These are phyloP conservation scores for Sequoia sempervirens DNA, from an alignment of 75 land plant genomes.

Conservation along the genomic window DNA sequence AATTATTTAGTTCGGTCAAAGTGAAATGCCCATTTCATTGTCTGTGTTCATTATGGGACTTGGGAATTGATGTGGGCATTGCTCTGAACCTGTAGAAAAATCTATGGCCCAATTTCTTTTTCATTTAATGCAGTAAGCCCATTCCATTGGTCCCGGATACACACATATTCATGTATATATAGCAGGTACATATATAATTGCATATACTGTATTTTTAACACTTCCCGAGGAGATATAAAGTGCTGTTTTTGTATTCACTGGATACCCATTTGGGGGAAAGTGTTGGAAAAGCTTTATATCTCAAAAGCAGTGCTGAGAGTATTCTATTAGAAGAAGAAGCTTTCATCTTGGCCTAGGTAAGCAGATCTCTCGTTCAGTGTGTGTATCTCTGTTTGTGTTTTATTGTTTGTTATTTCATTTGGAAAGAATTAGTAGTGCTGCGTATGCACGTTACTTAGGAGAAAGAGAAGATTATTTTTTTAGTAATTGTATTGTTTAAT, in stretches of 20 bases:
- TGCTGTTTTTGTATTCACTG: neutral
- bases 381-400: conserved; percentile 9
- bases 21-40: neutral
- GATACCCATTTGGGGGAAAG: neutral
- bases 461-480: neutral
- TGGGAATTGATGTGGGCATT: neutral
- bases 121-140: neutral
- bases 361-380: conserved; percentile 10
- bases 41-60: neutral
- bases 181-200: neutral
- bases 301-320: neutral
- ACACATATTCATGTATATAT: neutral
- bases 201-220: neutral
- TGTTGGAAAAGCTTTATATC: neutral
- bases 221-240: neutral
- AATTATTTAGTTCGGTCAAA: neutral
- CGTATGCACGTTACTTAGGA: neutral
- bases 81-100: neutral
- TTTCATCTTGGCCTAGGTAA: neutral
- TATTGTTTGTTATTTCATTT: neutral
- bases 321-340: neutral
- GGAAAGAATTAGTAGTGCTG: neutral
- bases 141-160: neutral
- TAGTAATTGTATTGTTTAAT: neutral
- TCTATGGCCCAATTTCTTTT: neutral